Conservation (phyloP, 768 basidiomycete species). For the Serendipita sp. region DNA sequence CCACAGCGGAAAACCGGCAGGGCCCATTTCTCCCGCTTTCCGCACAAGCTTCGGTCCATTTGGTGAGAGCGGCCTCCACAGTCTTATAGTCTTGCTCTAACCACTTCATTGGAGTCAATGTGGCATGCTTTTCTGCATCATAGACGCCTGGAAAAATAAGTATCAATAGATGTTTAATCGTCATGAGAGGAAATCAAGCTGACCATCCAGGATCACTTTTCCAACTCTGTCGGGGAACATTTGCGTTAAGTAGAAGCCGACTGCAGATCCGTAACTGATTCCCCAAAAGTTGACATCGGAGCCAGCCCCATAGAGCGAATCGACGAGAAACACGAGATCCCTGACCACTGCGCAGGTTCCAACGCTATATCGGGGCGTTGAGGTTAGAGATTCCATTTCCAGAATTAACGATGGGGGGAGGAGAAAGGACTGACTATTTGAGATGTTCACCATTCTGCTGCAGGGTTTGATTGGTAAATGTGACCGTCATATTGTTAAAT, state of each 20-base stretch:
- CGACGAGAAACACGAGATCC: slow-evolving; percentile 5
- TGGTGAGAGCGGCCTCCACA: background rate
- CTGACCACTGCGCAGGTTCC: slow-evolving; percentile 7
- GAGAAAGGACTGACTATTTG: background rate
- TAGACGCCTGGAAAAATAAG: background rate
- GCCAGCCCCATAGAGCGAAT: background rate
- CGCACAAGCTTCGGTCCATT: background rate
- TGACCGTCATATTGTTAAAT: background rate
- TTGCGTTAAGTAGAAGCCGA: slow-evolving; percentile 7
- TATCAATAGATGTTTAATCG: background rate
- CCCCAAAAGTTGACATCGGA: slow-evolving; percentile 6
- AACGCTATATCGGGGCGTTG: background rate
- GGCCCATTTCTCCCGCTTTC: background rate
- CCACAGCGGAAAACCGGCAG: background rate
- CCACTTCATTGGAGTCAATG: background rate
- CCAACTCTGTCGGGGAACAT: slow-evolving; percentile 11
- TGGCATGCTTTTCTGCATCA: background rate
- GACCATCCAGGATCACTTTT: slow-evolving; percentile 7
- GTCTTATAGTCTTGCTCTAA: background rate
- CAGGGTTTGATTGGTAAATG: background rate
- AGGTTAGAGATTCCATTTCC: background rate
- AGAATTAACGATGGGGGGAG: background rate
- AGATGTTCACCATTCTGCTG: slow-evolving; percentile 2
- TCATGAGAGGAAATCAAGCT: background rate
- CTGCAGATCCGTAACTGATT: slow-evolving; percentile 4